A percentile compares a stretch with the other conserved stretches of the same genome.
These are phyloP conservation scores for Psidium friedrichsthalianum DNA, from an alignment of 345 rosid genomes.

Conservation along the genomic window DNA sequence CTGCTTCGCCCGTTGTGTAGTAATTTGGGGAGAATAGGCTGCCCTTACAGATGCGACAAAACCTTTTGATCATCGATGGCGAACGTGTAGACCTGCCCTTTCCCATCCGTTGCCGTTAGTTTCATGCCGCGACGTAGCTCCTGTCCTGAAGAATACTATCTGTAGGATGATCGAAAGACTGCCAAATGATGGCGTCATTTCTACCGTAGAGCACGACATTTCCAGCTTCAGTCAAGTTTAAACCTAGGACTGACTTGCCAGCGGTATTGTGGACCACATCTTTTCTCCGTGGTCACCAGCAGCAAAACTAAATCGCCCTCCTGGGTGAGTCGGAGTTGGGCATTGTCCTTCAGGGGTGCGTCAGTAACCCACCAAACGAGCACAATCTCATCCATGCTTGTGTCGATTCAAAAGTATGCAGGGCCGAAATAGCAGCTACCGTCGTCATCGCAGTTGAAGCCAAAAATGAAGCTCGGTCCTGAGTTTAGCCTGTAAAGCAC, in stretches of 20 bases:
- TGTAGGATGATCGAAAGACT: not conserved
- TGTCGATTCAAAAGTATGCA: not conserved
- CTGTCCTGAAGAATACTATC: not conserved
- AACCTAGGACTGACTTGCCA: not conserved
- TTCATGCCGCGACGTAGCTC: not conserved
- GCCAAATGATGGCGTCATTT: not conserved
- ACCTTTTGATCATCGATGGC: not conserved
- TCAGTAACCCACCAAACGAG: fast-evolving
- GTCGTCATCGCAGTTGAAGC: fast-evolving
- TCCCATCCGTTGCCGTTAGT: not conserved
- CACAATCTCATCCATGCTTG: not conserved
- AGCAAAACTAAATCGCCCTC: not conserved
- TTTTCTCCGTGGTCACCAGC: not conserved
- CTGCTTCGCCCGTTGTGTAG: fast-evolving
- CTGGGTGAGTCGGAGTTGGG: not conserved
- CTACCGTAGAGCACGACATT: not conserved
- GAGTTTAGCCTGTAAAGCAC: not conserved
- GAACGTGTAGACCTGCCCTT: not conserved
- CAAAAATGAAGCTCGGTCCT: not conserved
- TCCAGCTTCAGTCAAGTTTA: not conserved
- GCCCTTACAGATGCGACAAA: not conserved
- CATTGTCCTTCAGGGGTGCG: not conserved
- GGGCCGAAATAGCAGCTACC: not conserved
- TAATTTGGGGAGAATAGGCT: not conserved
- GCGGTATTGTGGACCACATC: not conserved